A percentile compares a stretch with the other conserved stretches of the same genome.
Evolutionary conservation across 2,329 filamentous ascomycete species (phyloP).

Genomic region (Coniella lustricola): DNA sequence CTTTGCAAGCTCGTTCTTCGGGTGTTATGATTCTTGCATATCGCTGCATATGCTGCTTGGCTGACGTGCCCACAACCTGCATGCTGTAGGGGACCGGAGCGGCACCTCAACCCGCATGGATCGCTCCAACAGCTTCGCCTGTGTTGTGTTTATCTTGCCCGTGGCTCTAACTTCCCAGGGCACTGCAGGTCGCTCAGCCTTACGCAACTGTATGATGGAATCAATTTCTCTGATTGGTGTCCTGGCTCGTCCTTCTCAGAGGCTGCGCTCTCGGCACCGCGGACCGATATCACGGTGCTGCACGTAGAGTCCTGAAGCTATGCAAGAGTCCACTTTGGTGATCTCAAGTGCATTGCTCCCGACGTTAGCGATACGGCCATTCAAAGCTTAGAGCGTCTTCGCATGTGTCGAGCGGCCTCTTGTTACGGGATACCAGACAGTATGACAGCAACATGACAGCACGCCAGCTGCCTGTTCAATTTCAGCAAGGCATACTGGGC

Average conservation of each 20-base stretch:
- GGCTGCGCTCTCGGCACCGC: neutral
- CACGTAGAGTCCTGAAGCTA: neutral
- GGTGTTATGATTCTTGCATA: neutral
- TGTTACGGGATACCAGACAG: neutral
- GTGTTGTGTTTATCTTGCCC: neutral
- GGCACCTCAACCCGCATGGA: neutral
- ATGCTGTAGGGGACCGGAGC: neutral
- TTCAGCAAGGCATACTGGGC: too few species aligned
- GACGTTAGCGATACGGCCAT: neutral
- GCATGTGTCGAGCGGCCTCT: neutral
- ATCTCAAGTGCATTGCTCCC: neutral
- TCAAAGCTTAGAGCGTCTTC: neutral
- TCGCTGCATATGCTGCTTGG: neutral
- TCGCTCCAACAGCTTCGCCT: neutral
- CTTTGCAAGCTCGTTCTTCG: neutral
- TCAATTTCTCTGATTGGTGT: neutral
- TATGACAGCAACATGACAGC: neutral
- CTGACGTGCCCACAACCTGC: neutral
- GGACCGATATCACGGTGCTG: neutral
- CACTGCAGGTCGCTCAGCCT: neutral
- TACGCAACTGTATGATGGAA: neutral
- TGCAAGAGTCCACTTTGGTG: neutral
- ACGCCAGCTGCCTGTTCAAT: too few species aligned
- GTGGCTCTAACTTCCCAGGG: neutral
- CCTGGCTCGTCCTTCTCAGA: neutral